These are phyloP conservation scores for Actinomortierella wolfii DNA, from an alignment of 371 early-diverging fungal genomes.

Conservation along the genomic window DNA sequence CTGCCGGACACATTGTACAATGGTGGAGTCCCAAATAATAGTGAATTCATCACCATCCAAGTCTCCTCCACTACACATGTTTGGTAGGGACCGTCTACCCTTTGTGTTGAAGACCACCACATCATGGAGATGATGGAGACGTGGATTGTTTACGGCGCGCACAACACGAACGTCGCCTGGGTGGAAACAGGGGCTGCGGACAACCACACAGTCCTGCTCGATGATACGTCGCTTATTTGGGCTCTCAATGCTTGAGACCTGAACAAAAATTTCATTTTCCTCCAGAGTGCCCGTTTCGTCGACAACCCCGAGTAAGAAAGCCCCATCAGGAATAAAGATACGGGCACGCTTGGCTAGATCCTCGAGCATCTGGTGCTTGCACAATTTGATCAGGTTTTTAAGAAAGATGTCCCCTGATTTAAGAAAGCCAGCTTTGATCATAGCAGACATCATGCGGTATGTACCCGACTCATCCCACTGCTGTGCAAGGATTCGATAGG, in stretches of 20 bases:
- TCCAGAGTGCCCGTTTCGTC: slow-evolving; percentile 75
- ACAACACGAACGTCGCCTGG: slow-evolving; percentile 85
- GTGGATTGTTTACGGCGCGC: slow-evolving; percentile 63
- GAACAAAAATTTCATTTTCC: slow-evolving; percentile 74
- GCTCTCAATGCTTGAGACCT: slow-evolving; percentile 47
- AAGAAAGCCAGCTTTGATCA: slow-evolving; percentile 66
- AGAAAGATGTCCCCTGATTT: slow-evolving; percentile 59
- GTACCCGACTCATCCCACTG: slow-evolving; percentile 65
- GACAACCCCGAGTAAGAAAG: slow-evolving; percentile 75
- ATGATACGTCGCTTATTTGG: slow-evolving; percentile 38
- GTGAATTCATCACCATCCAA: slow-evolving; percentile 83
- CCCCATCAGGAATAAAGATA: slow-evolving; percentile 70
- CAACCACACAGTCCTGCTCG: slow-evolving; percentile 57
- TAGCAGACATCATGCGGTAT: slow-evolving; percentile 50
- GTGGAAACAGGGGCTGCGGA: slow-evolving; percentile 80
- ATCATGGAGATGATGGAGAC: slow-evolving; percentile 63
- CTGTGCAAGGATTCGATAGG: slow-evolving; percentile 52
- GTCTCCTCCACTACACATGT: slow-evolving; percentile 85
- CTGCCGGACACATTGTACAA: slow-evolving; percentile 56
- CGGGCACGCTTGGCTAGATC: slow-evolving; percentile 73
- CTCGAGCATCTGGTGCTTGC: slow-evolving; percentile 58
- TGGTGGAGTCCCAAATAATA: slow-evolving; percentile 70
- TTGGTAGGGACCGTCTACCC: slow-evolving; percentile 75
- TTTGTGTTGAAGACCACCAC: slow-evolving; percentile 82
- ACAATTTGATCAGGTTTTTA: slow-evolving; percentile 58